Percentiles rank a stretch among this genome's conserved stretches.
phyloP scores from a whole-genome alignment of 2,329 filamentous ascomycete species.

The Paracoccidioides brasiliensis region DNA sequence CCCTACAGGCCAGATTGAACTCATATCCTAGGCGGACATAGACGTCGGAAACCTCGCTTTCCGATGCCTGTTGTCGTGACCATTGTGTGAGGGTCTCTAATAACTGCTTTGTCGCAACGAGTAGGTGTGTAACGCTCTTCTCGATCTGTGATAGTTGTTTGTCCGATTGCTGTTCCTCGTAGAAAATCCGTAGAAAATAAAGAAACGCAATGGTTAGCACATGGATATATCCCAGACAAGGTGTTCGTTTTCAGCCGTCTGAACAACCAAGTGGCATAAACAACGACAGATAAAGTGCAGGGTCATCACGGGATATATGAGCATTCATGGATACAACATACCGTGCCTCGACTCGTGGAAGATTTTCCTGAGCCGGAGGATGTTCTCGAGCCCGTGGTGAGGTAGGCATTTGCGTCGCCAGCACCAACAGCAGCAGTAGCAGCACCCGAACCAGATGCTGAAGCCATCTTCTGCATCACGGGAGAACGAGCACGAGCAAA shows the following conservation, averaged over 20 bases:
- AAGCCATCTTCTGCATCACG: constrained; percentile 17
- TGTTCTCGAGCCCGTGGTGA: constrained; percentile 44
- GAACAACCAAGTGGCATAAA: background rate
- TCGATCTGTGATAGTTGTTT: constrained; percentile 89
- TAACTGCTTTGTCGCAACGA: constrained; percentile 94
- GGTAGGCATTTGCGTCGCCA: constrained; percentile 32
- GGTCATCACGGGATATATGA: background rate
- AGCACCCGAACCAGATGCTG: constrained; percentile 38
- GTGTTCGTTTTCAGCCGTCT: background rate
- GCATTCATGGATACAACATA: constrained; percentile 32
- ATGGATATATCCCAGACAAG: background rate
- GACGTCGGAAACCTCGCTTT: constrained; percentile 92
- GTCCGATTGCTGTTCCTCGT: constrained; percentile 36
- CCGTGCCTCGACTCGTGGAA: constrained; percentile 42
- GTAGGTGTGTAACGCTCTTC: constrained; percentile 93
- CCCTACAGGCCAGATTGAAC: constrained; percentile 96
- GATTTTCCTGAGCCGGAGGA: constrained; percentile 56
- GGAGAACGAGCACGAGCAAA: constrained; percentile 45
- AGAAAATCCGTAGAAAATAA: background rate
- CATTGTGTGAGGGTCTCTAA: constrained; percentile 95
- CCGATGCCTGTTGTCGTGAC: constrained; percentile 83
- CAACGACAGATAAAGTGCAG: background rate
- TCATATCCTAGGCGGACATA: constrained; percentile 96
- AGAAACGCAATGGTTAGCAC: constrained; percentile 9
- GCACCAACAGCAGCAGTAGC: constrained; percentile 23